Evolutionary conservation across 2,329 filamentous ascomycete genomes (phyloP), one percentile per base, ranked within the genome.

Genomic region (Cylindrodendrum hubeiense): DNA sequence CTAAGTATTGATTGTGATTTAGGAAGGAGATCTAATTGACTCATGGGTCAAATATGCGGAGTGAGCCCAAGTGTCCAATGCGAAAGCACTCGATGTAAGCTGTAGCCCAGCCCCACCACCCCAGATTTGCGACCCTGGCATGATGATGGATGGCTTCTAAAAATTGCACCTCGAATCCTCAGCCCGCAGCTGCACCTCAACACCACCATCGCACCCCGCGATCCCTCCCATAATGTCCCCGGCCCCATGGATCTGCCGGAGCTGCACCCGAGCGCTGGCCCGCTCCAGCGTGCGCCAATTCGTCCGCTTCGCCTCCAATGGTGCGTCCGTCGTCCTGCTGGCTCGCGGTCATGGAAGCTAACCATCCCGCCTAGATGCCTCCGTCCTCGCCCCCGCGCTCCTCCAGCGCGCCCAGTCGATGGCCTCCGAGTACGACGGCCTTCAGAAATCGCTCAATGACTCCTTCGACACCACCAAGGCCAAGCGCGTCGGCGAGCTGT

Each of bases 401-500:
- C 84, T 92, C 62, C 82, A 85, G 44, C 86, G 90, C 67, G 90
- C 90, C 9, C 83, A 85, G 33, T 82, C 82, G 64, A 80, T 92
- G 47, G 82, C 87, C 0, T 79, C 80, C 68, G 90, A 92, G 69
- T 86, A 91, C 72, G 81, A 84, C 30, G 77, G 81, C 47, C 82
- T 92, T n/a, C 82, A 83, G 52, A 77, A 77, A 26, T 77, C 82
- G 19, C 84, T 91, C 22, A 83, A 83, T 44, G 79, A 81, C 28
- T 79, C 82, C 51, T 92, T 90, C 74, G 87, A 91, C 70, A 72
- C 83, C 0, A 84, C 84, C 55, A 84, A 82, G 4, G 88, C 89
- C 0, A 89, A 87, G 71, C 85, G 89, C 39, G 81, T 85, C 1
- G 90, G 90, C 71, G 89, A 91, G 76, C 81, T 91, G 39, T 85